phyloP scores from a whole-genome alignment of 371 early-diverging fungal genomes.

The Phascolomyces articulosus region DNA sequence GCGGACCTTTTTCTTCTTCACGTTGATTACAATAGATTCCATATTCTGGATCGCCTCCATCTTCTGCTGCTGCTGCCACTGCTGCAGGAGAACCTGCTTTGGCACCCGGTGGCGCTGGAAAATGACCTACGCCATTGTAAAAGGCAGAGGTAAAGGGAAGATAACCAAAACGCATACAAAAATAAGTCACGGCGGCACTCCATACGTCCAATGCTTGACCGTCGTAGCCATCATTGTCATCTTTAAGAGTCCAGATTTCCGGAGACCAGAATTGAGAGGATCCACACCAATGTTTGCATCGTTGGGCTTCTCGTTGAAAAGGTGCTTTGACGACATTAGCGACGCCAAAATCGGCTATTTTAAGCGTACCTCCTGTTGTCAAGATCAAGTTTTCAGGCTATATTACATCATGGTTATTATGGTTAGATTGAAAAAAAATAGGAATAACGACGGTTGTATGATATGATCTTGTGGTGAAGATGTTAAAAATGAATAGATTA shows the following conservation, averaged over 20 bases:
- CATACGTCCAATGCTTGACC: conserved; percentile 85
- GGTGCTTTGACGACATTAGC: conserved; percentile 87
- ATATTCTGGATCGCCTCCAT: conserved; percentile 44
- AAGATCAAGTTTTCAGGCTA: conserved; percentile 90
- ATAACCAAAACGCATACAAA: conserved; percentile 75
- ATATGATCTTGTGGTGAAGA: no score
- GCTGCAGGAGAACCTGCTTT: conserved; percentile 49
- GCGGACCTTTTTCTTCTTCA: conserved; percentile 1
- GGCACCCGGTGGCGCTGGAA: conserved; percentile 42
- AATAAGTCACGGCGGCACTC: conserved; percentile 53
- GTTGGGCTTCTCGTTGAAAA: conserved; percentile 71
- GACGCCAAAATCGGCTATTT: conserved; percentile 98
- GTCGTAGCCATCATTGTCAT: conserved; percentile 63
- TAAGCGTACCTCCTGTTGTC: conserved; percentile 79
- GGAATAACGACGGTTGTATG: no score
- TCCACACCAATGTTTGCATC: conserved; percentile 83
- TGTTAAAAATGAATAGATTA: no score
- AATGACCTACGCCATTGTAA: conserved; percentile 40
- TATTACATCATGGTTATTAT: no score
- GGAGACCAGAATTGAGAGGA: conserved; percentile 93
- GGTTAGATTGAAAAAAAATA: no score
- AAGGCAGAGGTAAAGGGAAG: conserved; percentile 64
- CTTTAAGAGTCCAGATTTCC: conserved; percentile 67
- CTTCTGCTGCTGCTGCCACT: conserved; percentile 29
- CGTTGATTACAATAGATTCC: conserved; percentile 32